Conservation (phyloP, 805 yeast species). For the Candida hungchunana region DNA sequence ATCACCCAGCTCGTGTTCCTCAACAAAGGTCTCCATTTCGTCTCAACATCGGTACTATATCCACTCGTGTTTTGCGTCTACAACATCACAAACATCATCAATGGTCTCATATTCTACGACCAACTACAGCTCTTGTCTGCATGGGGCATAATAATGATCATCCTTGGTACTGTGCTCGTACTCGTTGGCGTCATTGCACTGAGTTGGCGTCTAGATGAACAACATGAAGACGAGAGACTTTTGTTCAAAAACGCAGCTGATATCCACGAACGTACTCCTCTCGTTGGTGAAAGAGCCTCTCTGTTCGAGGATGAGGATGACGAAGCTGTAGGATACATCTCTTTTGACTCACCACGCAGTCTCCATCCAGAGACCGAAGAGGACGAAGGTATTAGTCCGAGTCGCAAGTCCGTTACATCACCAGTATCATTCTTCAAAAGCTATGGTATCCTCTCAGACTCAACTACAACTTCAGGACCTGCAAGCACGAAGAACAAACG, state of each 20-base stretch:
- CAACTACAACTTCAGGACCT: conserved; percentile 6
- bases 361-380: conserved; percentile 2
- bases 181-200: conserved; percentile 60
- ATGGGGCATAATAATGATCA: conserved; percentile 37
- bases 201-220: conserved; percentile 46
- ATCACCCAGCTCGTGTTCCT: conserved; percentile 67
- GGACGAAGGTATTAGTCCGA: conserved; percentile 1
- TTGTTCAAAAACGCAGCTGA: conserved; percentile 15
- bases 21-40: conserved; percentile 65
- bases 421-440: conserved; percentile 4
- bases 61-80: conserved; percentile 84
- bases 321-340: conserved; percentile 28
- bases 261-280: conserved; percentile 12
- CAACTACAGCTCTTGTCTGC: conserved; percentile 41
- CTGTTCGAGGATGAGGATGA: conserved; percentile 21
- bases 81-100: conserved; percentile 63
- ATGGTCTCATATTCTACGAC: conserved; percentile 55
- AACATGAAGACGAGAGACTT: conserved; percentile 26
- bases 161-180: conserved; percentile 42
- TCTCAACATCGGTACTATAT: conserved; percentile 74
- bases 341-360: conserved; percentile 35
- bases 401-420: conserved; percentile 1
- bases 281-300: conserved; percentile 10
- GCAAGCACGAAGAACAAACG: conserved; percentile 7
- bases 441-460: not conserved